Evolutionary conservation across 352 stramenopile genomes (phyloP), one percentile per base, ranked within the genome.

Genomic region (Globisporangium parvum): DNA sequence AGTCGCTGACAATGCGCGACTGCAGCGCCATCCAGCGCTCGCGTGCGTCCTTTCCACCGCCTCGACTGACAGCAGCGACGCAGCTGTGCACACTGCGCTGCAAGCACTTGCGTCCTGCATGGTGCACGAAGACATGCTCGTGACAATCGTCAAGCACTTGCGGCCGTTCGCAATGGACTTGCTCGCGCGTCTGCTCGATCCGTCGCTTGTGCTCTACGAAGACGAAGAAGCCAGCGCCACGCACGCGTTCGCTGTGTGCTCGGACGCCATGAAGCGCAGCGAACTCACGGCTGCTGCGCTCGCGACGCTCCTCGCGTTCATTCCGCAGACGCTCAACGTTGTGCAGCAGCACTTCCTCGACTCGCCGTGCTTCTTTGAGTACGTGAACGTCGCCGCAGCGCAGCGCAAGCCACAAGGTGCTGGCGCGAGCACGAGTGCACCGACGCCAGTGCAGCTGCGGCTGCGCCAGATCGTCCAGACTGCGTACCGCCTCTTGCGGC

Each of bases 331-430:
- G 24, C 78, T 72, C 62, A 73, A 70, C 6, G 53, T 87, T 20
- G 76, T 85, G 41, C 65, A 80, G 28, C 81, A 88, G 48, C 85
- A 80, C 58, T 86, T 91, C 18, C 56, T 75, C 54, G 63, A 80
- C 17, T 66, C 77, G 28, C 76, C 71, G 14, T 91, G 82, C 59
- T 95, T 92, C 65, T 91, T 95, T 55, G 59, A 87, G 57, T 88
- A 77, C 45, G 69, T 75, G 9, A 77, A 73, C 58, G 63, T 90
- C 12, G 70, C 66, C 12, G 60, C 63, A 17, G 31, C 63, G 49
- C 74, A 80, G 55, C 47, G 51, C 51, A 72, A 74, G 44, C 51
- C 72, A 39, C 64, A 79, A 31, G 67, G 3, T 51, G n/a, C n/a
- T n/a, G 75, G 24, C 66, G 62, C 20, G 20, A 67, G 8, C 51